phyloP scores from a whole-genome alignment of 2,329 filamentous ascomycete species.

The Cladosporium halotolerans region DNA sequence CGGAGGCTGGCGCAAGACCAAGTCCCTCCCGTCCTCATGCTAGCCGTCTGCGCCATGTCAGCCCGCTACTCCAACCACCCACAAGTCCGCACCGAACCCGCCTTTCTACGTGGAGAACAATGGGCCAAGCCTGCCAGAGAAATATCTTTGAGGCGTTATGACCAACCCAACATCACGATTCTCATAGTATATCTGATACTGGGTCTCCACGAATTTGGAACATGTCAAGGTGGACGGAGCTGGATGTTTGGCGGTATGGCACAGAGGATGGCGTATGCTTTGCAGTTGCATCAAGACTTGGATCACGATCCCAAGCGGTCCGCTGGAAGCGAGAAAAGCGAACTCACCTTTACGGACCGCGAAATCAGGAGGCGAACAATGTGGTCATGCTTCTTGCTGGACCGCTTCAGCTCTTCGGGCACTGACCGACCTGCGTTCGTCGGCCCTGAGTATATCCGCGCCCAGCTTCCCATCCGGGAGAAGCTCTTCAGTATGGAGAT shows the following conservation, averaged over 20 bases:
- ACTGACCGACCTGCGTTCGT: slow-evolving; percentile 89
- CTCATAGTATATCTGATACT: slow-evolving; percentile 83
- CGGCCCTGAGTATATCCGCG: slow-evolving; percentile 78
- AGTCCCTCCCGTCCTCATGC: slow-evolving; percentile 79
- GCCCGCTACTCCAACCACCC: slow-evolving; percentile 90
- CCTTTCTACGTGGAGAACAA: slow-evolving; percentile 80
- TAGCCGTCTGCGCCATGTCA: slow-evolving; percentile 94
- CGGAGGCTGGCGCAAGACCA: slow-evolving; percentile 71
- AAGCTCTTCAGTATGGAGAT: slow-evolving; percentile 87
- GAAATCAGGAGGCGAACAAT: slow-evolving; percentile 90
- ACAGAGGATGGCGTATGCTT: slow-evolving; percentile 91
- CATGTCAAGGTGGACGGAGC: slow-evolving; percentile 89
- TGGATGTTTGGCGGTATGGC: slow-evolving; percentile 96
- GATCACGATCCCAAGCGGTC: slow-evolving; percentile 54
- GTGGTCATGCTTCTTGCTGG: slow-evolving; percentile 98
- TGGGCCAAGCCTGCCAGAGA: slow-evolving; percentile 85
- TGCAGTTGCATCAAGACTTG: slow-evolving; percentile 87
- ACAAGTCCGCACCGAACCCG: slow-evolving; percentile 65
- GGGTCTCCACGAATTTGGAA: slow-evolving; percentile 91
- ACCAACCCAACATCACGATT: slow-evolving; percentile 94
- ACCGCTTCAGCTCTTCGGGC: slow-evolving; percentile 92
- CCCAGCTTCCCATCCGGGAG: slow-evolving; percentile 87
- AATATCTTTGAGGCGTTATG: slow-evolving; percentile 80
- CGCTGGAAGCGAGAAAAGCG: slow-evolving; percentile 20
- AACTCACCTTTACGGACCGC: slow-evolving; percentile 76